These are phyloP conservation scores for Candida dajiaensis DNA, from an alignment of 805 yeast species.

Conservation along the genomic window DNA sequence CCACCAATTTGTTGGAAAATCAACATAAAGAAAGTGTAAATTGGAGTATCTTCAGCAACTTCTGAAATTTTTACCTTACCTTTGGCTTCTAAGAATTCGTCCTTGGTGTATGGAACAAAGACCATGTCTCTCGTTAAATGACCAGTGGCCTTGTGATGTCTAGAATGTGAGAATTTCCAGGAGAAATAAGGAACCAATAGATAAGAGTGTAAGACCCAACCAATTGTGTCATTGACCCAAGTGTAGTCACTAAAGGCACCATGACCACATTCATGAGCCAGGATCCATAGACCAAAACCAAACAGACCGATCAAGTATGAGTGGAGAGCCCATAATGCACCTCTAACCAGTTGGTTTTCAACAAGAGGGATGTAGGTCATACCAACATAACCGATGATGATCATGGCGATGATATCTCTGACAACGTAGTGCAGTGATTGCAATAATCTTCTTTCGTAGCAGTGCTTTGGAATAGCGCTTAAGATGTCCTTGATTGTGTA, in stretches of 20 bases:
- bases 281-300: constrained; percentile 55
- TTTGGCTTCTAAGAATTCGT: constrained; percentile 32
- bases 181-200: constrained; percentile 55
- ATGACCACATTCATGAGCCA: constrained; percentile 64
- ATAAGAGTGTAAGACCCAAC: constrained; percentile 57
- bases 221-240: constrained; percentile 47
- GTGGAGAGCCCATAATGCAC: constrained; percentile 36
- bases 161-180: constrained; percentile 55
- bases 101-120: constrained; percentile 49
- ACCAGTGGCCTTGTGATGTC: constrained; percentile 62
- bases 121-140: constrained; percentile 56
- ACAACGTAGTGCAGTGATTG: constrained; percentile 46
- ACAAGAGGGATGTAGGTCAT: constrained; percentile 38
- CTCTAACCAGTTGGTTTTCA: constrained; percentile 29
- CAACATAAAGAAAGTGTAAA: constrained; percentile 36
- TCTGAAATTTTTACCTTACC: constrained; percentile 36
- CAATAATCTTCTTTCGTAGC: constrained; percentile 47
- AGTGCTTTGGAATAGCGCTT: constrained; percentile 53
- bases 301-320: constrained; percentile 39
- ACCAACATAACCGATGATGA: constrained; percentile 37
- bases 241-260: constrained; percentile 53
- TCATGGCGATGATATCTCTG: constrained; percentile 45
- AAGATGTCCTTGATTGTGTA: constrained; percentile 53
- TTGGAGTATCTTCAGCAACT: constrained; percentile 50
- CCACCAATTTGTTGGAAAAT: constrained; percentile 55